Evolutionary conservation across 805 yeast species (phyloP), one percentile per base, ranked within the genome.

Genomic region (Candida chauliodis): DNA sequence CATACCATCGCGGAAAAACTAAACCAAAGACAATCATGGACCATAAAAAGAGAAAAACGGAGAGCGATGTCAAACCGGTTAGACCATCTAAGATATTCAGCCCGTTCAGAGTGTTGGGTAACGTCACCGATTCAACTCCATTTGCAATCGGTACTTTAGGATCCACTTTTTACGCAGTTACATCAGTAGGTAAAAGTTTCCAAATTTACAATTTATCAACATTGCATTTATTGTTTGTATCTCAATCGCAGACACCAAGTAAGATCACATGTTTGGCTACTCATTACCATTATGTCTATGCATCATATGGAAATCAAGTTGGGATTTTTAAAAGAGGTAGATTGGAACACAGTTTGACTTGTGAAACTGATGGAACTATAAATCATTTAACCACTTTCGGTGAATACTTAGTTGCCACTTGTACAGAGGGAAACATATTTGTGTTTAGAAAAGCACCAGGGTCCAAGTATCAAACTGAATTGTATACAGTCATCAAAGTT

Each of bases 181-280:
- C 98, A 0, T 80, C 86, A 31, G 96, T 93, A 16, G 98, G 97
- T 2, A 73, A 79, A 37, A 74, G 91, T 1, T 87, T 93, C 66
- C 98, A 91, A 59, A 87, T 93, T 20, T 93, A 85, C 54, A 99
- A 93, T 64, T 96, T 85, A 51, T 79, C 91, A 22, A 87, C 85
- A 5, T 66, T 91, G 45, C 93, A 86, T 49, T 66, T 91, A 45
- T 65, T 91, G 16, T 91, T 93, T 61, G 95, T 91, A 9, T 86
- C 96, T 0, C 85, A 79, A 47, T 76, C 74, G 15, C 91, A 85
- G 56, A 83, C 96, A 0, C 73, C 81, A 0, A 55, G 77, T 6
- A 75, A 77, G 41, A 89, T 91, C 47, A 78, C 82, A 18, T 76
- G 82, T 16, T 64, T 91, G 32, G 71, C 82, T 15, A 81, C 96